Percentiles rank a stretch among this genome's conserved stretches.
These are phyloP conservation scores for Cyclostephanos tholiformis DNA, from an alignment of 108 stramenopile genomes.

Conservation along the genomic window DNA sequence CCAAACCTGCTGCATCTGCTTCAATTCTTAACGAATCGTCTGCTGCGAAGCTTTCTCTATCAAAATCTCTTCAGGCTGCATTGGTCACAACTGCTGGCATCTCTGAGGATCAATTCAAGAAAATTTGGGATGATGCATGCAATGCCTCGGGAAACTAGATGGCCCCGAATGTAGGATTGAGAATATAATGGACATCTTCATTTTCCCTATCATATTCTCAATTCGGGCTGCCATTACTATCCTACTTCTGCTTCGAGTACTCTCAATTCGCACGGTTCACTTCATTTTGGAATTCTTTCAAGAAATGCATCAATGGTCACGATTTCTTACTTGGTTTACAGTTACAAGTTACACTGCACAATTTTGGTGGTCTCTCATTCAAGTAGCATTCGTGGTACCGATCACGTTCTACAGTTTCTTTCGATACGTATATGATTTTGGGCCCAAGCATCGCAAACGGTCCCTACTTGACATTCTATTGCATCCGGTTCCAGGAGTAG, in stretches of 20 bases:
- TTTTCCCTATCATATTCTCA: not conserved
- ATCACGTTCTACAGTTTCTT: conserved; percentile 5
- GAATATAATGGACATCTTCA: not conserved
- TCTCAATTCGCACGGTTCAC: not conserved
- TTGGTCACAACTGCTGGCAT: not conserved
- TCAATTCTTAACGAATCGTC: not conserved
- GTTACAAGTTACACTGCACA: not conserved
- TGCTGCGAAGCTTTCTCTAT: not conserved
- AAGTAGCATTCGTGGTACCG: not conserved
- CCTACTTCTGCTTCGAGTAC: not conserved
- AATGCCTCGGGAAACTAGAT: conserved; percentile 15
- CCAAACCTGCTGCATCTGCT: not conserved
- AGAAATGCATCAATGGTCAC: not conserved
- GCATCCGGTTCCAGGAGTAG: not conserved
- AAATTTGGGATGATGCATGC: conserved; percentile 3
- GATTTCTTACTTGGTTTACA: not conserved
- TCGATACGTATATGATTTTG: not conserved
- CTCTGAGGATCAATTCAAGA: conserved; percentile 5
- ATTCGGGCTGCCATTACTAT: conserved; percentile 10
- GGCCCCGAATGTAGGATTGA: conserved; percentile 9
- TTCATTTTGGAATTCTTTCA: not conserved
- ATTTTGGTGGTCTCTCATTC: not conserved
- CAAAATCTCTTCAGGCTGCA: conserved; percentile 1
- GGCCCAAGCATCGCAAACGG: not conserved
- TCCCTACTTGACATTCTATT: not conserved